phyloP scores from a whole-genome alignment of 2,329 filamentous ascomycete species.

The Ceratocystis ficicola region DNA sequence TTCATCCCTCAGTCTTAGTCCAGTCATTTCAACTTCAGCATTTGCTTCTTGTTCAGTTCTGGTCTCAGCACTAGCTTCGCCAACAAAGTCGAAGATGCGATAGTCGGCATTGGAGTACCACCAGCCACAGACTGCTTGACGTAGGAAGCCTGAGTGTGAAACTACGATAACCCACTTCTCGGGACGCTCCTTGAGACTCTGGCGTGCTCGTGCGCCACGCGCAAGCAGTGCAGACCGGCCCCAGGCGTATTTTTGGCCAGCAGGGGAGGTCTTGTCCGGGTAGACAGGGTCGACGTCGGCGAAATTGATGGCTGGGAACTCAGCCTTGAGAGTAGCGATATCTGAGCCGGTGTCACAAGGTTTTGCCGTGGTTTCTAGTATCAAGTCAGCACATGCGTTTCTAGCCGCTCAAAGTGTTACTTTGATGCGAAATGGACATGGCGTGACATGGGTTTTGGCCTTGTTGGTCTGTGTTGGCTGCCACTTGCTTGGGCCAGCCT shows the following conservation, averaged over 20 bases:
- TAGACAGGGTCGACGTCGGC: constrained; percentile 44
- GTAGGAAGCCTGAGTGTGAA: constrained; percentile 51
- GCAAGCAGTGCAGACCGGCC: constrained; percentile 41
- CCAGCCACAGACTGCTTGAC: constrained; percentile 43
- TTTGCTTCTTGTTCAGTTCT: background rate
- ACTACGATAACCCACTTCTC: constrained; percentile 54
- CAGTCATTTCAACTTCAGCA: constrained; percentile 26
- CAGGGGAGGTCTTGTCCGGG: constrained; percentile 47
- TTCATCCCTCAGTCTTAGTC: constrained; percentile 37
- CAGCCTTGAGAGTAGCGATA: constrained; percentile 32
- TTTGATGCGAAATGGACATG: background rate
- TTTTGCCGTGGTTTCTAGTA: constrained; percentile 41
- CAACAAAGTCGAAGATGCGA: constrained; percentile 46
- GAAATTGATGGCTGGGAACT: constrained; percentile 49
- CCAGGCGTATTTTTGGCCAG: constrained; percentile 40
- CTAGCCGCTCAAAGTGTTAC: background rate
- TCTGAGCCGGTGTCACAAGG: constrained; percentile 51
- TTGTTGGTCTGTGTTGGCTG: background rate
- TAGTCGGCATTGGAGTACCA: constrained; percentile 53
- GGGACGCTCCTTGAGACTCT: constrained; percentile 38
- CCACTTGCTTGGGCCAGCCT: background rate
- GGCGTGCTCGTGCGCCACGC: constrained; percentile 42
- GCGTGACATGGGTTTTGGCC: background rate
- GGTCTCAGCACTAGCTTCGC: background rate
- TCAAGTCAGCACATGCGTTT: background rate